Conservation (phyloP, 208 protist genomes). For the Wallacemonas sp. region DNA sequence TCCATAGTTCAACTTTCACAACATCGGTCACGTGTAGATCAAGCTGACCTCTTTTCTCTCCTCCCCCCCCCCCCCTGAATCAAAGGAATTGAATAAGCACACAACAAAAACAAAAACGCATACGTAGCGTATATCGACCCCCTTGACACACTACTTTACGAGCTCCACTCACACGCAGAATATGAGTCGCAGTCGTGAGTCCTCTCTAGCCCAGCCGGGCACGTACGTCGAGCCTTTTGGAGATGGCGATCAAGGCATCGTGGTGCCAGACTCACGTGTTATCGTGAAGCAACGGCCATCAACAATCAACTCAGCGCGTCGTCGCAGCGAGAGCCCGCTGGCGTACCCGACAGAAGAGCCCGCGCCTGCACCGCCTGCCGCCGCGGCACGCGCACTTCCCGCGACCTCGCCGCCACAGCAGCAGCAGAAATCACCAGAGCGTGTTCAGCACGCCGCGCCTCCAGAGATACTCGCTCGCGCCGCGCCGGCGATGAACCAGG, state of each 20-base stretch:
- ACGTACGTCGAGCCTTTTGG: neutral
- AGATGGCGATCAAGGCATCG: neutral
- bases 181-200: conserved; percentile 6
- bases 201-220: neutral
- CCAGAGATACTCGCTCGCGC: neutral
- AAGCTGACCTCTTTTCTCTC: neutral
- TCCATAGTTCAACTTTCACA: neutral
- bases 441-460: neutral
- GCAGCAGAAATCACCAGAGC: neutral
- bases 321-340: neutral
- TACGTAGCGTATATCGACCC: neutral
- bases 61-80: no score
- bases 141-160: neutral
- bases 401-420: neutral
- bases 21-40: neutral
- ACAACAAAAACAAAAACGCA: no score
- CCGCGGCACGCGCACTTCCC: neutral
- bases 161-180: neutral
- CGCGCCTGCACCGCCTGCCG: neutral
- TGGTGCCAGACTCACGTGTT: conserved; percentile 8
- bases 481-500: neutral
- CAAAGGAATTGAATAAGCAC: no score
- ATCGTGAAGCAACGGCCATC: conserved; percentile 9
- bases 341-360: conserved; percentile 1
- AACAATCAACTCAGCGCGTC: neutral